phyloP scores from a whole-genome alignment of 495 filamentous ascomycete genomes.

The Clavariopsis aquatica region DNA sequence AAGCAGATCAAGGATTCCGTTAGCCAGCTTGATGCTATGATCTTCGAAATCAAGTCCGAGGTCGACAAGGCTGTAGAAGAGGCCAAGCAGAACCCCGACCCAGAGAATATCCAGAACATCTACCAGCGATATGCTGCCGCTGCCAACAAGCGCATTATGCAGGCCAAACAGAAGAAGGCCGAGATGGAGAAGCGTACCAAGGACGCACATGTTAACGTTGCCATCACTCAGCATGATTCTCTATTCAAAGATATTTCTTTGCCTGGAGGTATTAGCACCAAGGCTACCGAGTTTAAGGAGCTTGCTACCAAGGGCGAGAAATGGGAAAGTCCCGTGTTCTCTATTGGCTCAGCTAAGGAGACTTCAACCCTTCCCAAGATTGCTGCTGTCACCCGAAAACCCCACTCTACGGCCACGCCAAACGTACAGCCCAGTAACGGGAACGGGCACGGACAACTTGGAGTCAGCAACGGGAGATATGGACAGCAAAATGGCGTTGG shows the following conservation, averaged over 20 bases:
- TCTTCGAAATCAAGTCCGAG: constrained; percentile 77
- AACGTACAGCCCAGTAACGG: constrained; percentile 3
- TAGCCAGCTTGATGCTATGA: constrained; percentile 65
- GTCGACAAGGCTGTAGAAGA: constrained; percentile 70
- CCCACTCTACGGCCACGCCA: constrained; percentile 15
- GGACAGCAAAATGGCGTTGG: not conserved
- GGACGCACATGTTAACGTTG: constrained; percentile 83
- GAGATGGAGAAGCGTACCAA: constrained; percentile 56
- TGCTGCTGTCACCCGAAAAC: constrained; percentile 67
- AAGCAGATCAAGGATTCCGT: constrained; percentile 81
- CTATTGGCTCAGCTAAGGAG: constrained; percentile 74
- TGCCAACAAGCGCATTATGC: constrained; percentile 68
- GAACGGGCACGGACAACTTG: constrained; percentile 7
- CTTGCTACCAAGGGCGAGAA: constrained; percentile 83
- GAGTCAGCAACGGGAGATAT: not conserved
- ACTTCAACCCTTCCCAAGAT: constrained; percentile 68
- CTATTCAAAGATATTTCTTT: constrained; percentile 87
- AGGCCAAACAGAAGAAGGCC: constrained; percentile 66
- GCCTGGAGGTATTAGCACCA: constrained; percentile 86
- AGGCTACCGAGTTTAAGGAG: constrained; percentile 93
- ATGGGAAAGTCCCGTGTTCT: constrained; percentile 95
- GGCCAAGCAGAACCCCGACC: constrained; percentile 61
- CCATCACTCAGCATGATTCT: constrained; percentile 84
- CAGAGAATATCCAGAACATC: constrained; percentile 78
- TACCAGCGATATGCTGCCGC: constrained; percentile 81